phyloP scores from a whole-genome alignment of 495 filamentous ascomycete genomes.

The Tuber brumale region DNA sequence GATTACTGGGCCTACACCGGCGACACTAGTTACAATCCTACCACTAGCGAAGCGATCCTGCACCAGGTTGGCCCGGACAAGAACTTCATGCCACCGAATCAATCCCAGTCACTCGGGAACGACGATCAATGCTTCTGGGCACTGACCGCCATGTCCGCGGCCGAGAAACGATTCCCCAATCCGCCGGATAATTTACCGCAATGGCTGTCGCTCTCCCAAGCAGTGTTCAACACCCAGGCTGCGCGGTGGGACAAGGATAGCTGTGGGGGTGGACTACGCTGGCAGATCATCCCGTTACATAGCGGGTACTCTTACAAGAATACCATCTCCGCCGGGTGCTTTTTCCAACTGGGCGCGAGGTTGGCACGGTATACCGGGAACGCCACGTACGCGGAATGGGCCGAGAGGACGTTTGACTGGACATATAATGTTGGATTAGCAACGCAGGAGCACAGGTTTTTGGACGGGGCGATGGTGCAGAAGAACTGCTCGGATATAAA shows the following conservation, averaged over 20 bases:
- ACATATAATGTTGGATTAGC: constrained; percentile 50
- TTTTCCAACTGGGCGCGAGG: constrained; percentile 65
- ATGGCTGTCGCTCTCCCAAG: constrained; percentile 77
- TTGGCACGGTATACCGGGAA: constrained; percentile 67
- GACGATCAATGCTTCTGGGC: constrained; percentile 85
- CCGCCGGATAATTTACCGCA: constrained; percentile 54
- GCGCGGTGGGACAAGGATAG: constrained; percentile 51
- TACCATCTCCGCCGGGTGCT: constrained; percentile 59
- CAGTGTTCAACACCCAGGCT: constrained; percentile 69
- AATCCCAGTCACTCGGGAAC: constrained; percentile 64
- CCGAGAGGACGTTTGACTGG: constrained; percentile 65
- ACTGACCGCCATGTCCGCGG: constrained; percentile 72
- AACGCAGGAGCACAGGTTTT: constrained; percentile 50
- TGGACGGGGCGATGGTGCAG: constrained; percentile 52
- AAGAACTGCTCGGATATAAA: constrained; percentile 51
- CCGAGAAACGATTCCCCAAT: constrained; percentile 68
- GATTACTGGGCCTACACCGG: constrained; percentile 82
- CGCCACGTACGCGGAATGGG: constrained; percentile 63
- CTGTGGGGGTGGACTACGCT: constrained; percentile 72
- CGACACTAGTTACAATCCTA: constrained; percentile 64
- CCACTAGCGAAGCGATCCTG: constrained; percentile 59
- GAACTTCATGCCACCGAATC: constrained; percentile 76
- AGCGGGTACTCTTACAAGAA: constrained; percentile 69
- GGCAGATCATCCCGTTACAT: constrained; percentile 81
- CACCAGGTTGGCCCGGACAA: constrained; percentile 62